Evolutionary conservation across 1,284 basidiomycete species (phyloP).

Genomic region (Cutaneotrichosporon sp.): DNA sequence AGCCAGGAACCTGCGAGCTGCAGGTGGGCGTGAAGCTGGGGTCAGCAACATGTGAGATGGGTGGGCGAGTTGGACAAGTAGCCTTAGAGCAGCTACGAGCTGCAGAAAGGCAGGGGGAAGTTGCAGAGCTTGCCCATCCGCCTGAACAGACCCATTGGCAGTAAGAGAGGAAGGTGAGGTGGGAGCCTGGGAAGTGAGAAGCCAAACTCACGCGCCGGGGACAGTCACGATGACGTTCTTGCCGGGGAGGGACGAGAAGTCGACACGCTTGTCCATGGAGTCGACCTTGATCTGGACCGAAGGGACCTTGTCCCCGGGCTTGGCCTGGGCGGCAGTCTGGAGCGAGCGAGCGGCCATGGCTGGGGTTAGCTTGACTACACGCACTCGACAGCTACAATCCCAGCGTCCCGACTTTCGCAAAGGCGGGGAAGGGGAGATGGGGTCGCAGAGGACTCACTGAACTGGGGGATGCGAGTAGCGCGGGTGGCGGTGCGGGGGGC

Average conservation of each 20-base stretch:
- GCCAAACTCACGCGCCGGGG: constrained; percentile 40
- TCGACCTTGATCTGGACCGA: constrained; percentile 63
- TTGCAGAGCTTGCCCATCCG: no score
- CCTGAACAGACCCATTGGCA: no score
- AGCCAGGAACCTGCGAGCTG: constrained; percentile 64
- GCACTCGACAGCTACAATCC: no score
- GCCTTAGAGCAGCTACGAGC: no score
- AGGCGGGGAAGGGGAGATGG: neutral
- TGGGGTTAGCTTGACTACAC: constrained; percentile 1
- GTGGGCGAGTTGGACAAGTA: no score
- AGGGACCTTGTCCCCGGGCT: constrained; percentile 44
- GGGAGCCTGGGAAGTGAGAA: neutral
- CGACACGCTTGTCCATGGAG: constrained; percentile 58
- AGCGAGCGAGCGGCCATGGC: constrained; percentile 8
- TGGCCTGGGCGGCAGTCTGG: constrained; percentile 9
- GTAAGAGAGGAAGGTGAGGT: constrained; percentile 28
- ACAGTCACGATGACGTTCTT: constrained; percentile 69
- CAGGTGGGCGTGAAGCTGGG: constrained; percentile 61
- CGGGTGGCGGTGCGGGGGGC: neutral
- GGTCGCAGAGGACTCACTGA: constrained; percentile 1
- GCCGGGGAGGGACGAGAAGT: constrained; percentile 61
- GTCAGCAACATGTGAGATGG: constrained; percentile 1
- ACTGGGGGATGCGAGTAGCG: constrained; percentile 1
- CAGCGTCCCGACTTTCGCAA: no score
- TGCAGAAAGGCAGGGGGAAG: no score